phyloP scores from a whole-genome alignment of 257 asterid genomes.

The Leonotis leonurus region DNA sequence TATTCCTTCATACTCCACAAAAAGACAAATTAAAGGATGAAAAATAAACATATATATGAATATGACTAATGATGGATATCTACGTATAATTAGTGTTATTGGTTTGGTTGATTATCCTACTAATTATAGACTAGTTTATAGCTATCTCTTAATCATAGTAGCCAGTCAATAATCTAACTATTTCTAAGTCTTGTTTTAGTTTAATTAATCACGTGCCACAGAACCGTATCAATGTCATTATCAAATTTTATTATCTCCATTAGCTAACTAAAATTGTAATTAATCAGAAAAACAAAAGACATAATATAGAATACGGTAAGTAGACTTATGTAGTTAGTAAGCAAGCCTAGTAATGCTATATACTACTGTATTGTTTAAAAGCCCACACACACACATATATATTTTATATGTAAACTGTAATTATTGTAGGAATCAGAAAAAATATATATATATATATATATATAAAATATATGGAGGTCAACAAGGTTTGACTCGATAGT shows the following conservation, averaged over 20 bases:
- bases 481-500: too few species aligned
- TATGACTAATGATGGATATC: not conserved
- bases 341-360: not conserved
- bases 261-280: not conserved
- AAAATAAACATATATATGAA: too few species aligned
- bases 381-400: too few species aligned
- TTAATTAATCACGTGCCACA: constrained; percentile 8
- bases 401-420: too few species aligned
- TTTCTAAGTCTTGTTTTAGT: not conserved
- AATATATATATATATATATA: too few species aligned
- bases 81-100: not conserved
- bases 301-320: not conserved
- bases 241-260: constrained; percentile 3
- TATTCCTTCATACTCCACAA: not conserved
- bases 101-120: not conserved
- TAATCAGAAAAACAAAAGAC: not conserved
- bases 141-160: constrained; percentile 5
- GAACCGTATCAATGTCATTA: constrained; percentile 7
- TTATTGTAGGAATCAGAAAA: too few species aligned
- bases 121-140: too few species aligned
- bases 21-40: not conserved
- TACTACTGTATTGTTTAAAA: too few species aligned
- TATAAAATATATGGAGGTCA: too few species aligned
- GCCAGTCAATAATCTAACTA: not conserved
- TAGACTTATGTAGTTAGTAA: not conserved